Evolutionary conservation across 768 basidiomycete genomes (phyloP), one percentile per base, ranked within the genome.

Genomic region (Xerocomellus intermedius): DNA sequence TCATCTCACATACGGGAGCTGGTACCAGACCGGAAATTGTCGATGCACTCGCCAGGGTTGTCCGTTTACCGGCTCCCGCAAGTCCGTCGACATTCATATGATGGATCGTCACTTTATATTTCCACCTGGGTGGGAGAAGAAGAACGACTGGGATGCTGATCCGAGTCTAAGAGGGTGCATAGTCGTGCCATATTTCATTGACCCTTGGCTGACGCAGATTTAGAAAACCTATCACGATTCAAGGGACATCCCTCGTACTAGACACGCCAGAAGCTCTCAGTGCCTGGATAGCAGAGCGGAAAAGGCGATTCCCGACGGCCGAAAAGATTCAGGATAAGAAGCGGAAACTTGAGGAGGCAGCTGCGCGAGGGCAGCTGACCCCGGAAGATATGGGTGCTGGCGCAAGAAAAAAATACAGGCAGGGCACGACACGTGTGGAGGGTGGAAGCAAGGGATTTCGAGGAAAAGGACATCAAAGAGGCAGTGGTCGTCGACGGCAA

Each of bases 71-170:
- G 91, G 88, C 33, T 86, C 89, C 4, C 73, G 75, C 38, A 89
- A 89, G 66, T 74, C 82, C 24, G 81, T 92, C 16, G 87, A 92
- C 68, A 77, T 75, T 28, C 92, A 94, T 64, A 87, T 84, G 84
- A 93, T 92, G 91, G 91, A 93, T 62, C 79, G 91, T n/a, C 91
- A 94, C 69, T 77, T 94, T 41, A 83, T 93, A 44, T 91, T 83
- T 59, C 91, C 92, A 22, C 79, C 81, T 42, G 86, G 84, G 21
- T 91, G 87, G 85, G 75, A 85, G 59, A 77, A 79, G 52, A 81
- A 75, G 64, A 52, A 69, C 35, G 86, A 86, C 30, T 91, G 90
- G 89, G 90, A 91, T 65, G 84, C 91, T 2, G 91, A 92, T 71
- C 88, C 87, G 16, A 86, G 82, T 69, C 75, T 93, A 48, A 89